Base-by-base conservation (phyloP, 345 rosid genomes). In the Brassica carinata region DNA sequence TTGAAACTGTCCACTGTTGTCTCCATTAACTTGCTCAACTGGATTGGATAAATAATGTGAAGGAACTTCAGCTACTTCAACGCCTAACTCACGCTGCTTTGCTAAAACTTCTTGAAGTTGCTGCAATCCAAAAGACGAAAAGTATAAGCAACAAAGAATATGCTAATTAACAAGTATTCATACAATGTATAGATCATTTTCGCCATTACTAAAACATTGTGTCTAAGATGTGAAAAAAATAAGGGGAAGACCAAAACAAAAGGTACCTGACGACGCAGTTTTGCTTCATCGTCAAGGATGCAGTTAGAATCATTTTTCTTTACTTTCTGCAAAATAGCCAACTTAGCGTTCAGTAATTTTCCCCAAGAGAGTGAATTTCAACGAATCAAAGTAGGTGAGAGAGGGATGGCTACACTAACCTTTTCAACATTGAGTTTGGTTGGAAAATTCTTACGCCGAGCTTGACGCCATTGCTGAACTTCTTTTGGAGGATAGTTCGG, bases 1-100 rank as follows among this genome's bases (percentile, higher is more conserved):
- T 48, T 70, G 80, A 76, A 71, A 76, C 13, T 77, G 78, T 72
- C 82, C 76, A 64, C 67, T 61, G 75, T 73, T 64, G 75, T 62
- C 43, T 74, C 70, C 75, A 26, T 33, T 34, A 80, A 51, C 79
- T 62, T 77, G 83, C 67, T 85, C 83, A 82, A 77, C 84, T 48
- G 83, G 82, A 67, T 87, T 91, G 13, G 78, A 79, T 17, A 93
- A 81, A 85, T 96, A 93, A 70, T 87, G 78, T 9, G 91, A 83
- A 8, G 97, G 97, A 79, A 96, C 81, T 86, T 96, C 99, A 62
- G 98, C 98, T 74, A 93, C 95, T 85, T 92, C 97, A 79, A 89
- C 87, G 64, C 97, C 97, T 77, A 96, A 82, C 84, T 92, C 95
- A 18, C 92, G 97, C 80, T 96, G 99, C 94, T 89, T 91, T 48